A percentile compares a stretch with the other conserved stretches of the same genome.
phyloP scores from a whole-genome alignment of 495 filamentous ascomycete species.

The Thermochaetoides thermophila region DNA sequence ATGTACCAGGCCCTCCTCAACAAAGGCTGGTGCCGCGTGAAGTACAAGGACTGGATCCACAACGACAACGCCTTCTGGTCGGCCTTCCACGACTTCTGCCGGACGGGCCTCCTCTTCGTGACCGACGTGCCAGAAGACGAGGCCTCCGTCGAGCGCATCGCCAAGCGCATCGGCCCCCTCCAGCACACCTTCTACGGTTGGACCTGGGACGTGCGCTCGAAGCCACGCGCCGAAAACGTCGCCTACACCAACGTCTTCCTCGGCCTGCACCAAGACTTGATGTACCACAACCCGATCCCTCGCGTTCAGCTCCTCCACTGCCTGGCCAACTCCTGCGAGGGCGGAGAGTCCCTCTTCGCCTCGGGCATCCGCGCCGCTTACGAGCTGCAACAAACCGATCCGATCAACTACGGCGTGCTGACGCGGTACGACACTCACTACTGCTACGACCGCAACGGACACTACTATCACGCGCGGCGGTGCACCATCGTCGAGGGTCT shows the following conservation, averaged over 20 bases:
- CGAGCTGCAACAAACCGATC: slow-evolving; percentile 19
- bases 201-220: slow-evolving; percentile 75
- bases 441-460: slow-evolving; percentile 53
- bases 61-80: slow-evolving; percentile 27
- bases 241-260: slow-evolving; percentile 73
- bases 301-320: slow-evolving; percentile 79
- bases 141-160: slow-evolving; percentile 50
- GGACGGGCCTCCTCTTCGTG: slow-evolving; percentile 58
- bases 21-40: slow-evolving; percentile 25
- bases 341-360: slow-evolving; percentile 71
- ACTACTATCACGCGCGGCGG: slow-evolving; percentile 42
- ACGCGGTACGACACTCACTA: slow-evolving; percentile 35
- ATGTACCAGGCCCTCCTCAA: slow-evolving; percentile 22
- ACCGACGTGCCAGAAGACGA: slow-evolving; percentile 50
- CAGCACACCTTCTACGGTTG: slow-evolving; percentile 76
- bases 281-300: slow-evolving; percentile 72
- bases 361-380: slow-evolving; percentile 52
- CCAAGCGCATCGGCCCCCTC: slow-evolving; percentile 53
- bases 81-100: slow-evolving; percentile 38
- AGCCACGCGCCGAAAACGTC: slow-evolving; percentile 70
- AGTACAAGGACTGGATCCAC: slow-evolving; percentile 60
- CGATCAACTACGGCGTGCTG: slow-evolving; percentile 24
- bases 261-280: slow-evolving; percentile 81
- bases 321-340: slow-evolving; percentile 53
- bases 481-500: slow-evolving; percentile 33